Base-by-base conservation (phyloP, 1,284 basidiomycete species). In the Coriolopsis trogii region DNA sequence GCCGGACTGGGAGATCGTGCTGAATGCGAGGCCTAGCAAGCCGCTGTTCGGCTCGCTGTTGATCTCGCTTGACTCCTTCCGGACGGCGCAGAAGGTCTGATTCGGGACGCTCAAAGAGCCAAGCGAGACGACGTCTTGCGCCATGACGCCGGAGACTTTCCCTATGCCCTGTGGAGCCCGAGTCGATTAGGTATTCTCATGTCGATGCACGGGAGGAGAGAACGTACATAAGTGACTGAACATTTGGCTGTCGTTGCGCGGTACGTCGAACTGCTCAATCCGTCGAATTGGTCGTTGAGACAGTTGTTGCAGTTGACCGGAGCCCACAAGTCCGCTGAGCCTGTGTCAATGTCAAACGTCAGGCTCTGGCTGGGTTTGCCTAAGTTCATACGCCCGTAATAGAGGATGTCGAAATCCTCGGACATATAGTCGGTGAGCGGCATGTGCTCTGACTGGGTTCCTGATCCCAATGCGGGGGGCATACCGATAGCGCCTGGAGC, bases 301-400 rank as follows among this genome's bases (percentile, higher is more conserved):
- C 81, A 85, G 16, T 61, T 23, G 1, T 41, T 25, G 56, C 81
- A 83, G 31, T 66, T 54, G 12, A 69, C 68, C 15, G 79, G 73
- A 12, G 82, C 59, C 80, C 81, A 85, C 16, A 79, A 68, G 60
- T 85, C 83, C 23, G 82, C 73, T 4, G 81, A 83, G 41, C 84
- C 84, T 3, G 82, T 85, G 61, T 85, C 82, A 55, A 84, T 66
- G 60, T 82, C 78, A 21, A 84, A 71, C 1, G 71, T 67, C 16
- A 84, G 57, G 23, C 46, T 38, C 59, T 82, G 79, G 3, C 65
- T 50, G 2, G 75, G 74, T 15, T 79, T 78, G 13, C 82, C 83
- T 43, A 85, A 69, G 10, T 53, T 10, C 30, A 80, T 48, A 1
- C 66, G 54, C 2, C 80, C 83, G 45, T 78, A 82, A 63, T 84